These are phyloP conservation scores for Candida mattraensis DNA, from an alignment of 805 yeast species.

Conservation along the genomic window DNA sequence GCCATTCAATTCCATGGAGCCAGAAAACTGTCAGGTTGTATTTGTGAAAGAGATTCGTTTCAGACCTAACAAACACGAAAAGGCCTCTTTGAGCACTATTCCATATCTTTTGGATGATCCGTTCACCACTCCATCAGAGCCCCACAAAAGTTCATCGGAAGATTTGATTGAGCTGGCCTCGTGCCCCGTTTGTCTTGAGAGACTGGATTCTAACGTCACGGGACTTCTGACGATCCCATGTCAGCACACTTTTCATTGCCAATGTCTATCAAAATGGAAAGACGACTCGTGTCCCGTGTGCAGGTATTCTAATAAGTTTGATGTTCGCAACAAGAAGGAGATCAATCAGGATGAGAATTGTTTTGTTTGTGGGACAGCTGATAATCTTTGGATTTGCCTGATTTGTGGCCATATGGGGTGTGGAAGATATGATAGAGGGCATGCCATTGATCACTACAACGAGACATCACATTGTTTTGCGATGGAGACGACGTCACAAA, in stretches of 20 bases:
- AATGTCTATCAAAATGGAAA: conserved; percentile 82
- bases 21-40: conserved; percentile 79
- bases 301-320: conserved; percentile 58
- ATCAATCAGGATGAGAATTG: conserved; percentile 44
- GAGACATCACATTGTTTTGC: conserved; percentile 84
- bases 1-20: conserved; percentile 82
- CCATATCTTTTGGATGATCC: conserved; percentile 77
- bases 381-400: conserved; percentile 83
- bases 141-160: not conserved
- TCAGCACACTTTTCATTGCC: conserved; percentile 91
- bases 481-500: conserved; percentile 78
- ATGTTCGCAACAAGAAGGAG: conserved; percentile 18
- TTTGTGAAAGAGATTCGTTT: conserved; percentile 62
- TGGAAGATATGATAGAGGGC: conserved; percentile 82
- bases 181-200: conserved; percentile 89
- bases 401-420: conserved; percentile 93
- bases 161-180: conserved; percentile 67
- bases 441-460: conserved; percentile 80
- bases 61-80: conserved; percentile 31
- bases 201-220: conserved; percentile 77
- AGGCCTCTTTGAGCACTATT: conserved; percentile 34
- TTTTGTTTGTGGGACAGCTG: conserved; percentile 53
- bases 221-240: conserved; percentile 88
- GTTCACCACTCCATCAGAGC: conserved; percentile 43
- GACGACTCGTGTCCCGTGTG: conserved; percentile 93